Percentiles rank a stretch among this genome's conserved stretches.
phyloP scores from a whole-genome alignment of 2,329 filamentous ascomycete species.

The Exophiala oligosperma region DNA sequence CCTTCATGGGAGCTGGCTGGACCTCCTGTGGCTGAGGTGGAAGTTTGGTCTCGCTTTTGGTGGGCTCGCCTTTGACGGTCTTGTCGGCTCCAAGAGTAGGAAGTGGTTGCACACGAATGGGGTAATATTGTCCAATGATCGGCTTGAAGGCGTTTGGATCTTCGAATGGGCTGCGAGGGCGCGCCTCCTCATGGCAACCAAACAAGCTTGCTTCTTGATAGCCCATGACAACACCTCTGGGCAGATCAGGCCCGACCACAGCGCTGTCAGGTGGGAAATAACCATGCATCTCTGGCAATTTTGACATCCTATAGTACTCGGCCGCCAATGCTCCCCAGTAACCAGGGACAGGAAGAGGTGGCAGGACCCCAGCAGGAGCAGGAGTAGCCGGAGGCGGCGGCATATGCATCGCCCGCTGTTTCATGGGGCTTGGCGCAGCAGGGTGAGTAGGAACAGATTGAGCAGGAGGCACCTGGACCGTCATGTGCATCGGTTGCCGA shows the following conservation, averaged over 20 bases:
- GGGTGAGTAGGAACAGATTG: no score
- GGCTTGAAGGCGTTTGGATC: not conserved
- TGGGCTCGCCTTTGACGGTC: not conserved
- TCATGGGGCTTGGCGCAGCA: no score
- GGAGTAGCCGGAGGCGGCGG: not conserved
- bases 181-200: no score
- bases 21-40: slow-evolving; percentile 1
- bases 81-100: not conserved
- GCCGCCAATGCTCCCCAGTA: no score
- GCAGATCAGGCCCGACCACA: not conserved
- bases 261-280: not conserved
- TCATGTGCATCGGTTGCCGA: no score
- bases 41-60: not conserved
- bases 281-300: not conserved
- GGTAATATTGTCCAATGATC: not conserved
- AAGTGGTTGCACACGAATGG: not conserved
- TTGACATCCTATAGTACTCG: no score
- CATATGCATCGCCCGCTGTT: not conserved
- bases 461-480: no score
- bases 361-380: not conserved
- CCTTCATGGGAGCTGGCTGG: not conserved
- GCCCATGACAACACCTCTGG: not conserved
- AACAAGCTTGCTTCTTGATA: not conserved
- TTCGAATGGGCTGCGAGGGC: no score
- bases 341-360: not conserved